A percentile compares a stretch with the other conserved stretches of the same genome.
Evolutionary conservation across 345 rosid genomes (phyloP).

Genomic region (Hevea brasiliensis): DNA sequence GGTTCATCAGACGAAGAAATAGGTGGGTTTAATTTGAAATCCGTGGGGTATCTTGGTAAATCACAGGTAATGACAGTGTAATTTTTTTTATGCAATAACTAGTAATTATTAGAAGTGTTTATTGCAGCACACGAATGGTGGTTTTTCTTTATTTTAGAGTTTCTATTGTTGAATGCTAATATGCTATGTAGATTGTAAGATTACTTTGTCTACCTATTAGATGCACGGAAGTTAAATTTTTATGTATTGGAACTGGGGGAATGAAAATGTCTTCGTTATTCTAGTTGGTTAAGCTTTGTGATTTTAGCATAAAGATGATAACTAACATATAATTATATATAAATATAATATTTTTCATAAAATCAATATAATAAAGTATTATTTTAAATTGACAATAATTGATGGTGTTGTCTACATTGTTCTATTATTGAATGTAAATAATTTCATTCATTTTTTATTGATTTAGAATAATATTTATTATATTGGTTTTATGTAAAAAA

Average conservation of each 20-base stretch:
- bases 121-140: not conserved
- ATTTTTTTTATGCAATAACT: not conserved
- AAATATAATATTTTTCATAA: too few species aligned
- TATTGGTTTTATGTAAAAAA: too few species aligned
- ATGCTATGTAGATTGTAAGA: not conserved
- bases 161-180: not conserved
- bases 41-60: constrained; percentile 53
- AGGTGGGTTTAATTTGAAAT: constrained; percentile 52
- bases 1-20: constrained; percentile 48
- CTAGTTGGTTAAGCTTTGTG: not conserved
- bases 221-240: not conserved
- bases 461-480: too few species aligned
- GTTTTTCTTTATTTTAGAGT: too few species aligned
- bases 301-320: not conserved
- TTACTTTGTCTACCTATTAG: not conserved
- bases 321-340: too few species aligned
- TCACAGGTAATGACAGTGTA: constrained; percentile 54
- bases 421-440: too few species aligned
- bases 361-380: too few species aligned
- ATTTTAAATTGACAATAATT: too few species aligned
- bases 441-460: too few species aligned
- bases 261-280: not conserved
- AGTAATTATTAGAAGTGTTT: not conserved
- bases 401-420: too few species aligned
- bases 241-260: not conserved